Evolutionary conservation across 345 rosid genomes (phyloP).

Genomic region (Geranium rotundifolium): DNA sequence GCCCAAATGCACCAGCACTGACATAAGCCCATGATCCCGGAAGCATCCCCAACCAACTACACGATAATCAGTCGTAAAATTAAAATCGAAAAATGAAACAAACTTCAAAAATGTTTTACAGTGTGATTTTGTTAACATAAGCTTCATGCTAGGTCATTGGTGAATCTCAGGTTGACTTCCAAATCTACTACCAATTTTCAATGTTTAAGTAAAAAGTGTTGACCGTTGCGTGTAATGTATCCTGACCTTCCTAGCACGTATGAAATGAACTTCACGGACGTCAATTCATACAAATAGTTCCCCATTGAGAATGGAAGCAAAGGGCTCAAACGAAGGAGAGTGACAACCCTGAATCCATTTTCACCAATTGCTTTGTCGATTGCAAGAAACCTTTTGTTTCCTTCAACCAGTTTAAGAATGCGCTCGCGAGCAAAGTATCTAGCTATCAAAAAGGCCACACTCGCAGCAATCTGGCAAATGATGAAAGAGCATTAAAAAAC

Average conservation of each 20-base stretch:
- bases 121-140: too few relatives aligned
- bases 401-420: conserved; percentile 86
- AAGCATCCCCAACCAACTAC: conserved; percentile 46
- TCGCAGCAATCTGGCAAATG: conserved; percentile 68
- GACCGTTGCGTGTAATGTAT: too few relatives aligned
- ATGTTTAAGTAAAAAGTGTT: too few relatives aligned
- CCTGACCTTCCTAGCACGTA: conserved; percentile 87
- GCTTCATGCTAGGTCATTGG: too few relatives aligned
- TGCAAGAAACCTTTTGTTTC: conserved; percentile 90
- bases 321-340: conserved; percentile 90
- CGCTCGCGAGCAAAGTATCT: conserved; percentile 97
- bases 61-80: not conserved
- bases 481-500: conserved; percentile 12
- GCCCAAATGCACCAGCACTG: conserved; percentile 85
- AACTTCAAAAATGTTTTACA: too few relatives aligned
- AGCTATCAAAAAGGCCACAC: conserved; percentile 84
- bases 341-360: conserved; percentile 85
- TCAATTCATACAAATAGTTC: conserved; percentile 84
- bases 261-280: conserved; percentile 86
- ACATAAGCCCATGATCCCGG: conserved; percentile 96
- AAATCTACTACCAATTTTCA: too few relatives aligned
- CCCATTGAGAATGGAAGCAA: conserved; percentile 95
- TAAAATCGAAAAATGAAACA: too few relatives aligned
- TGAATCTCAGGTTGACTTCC: too few relatives aligned
- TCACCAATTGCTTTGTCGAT: conserved; percentile 97